Percentiles rank a stretch among this genome's conserved stretches.
These are phyloP conservation scores for Neurospora crassa DNA, from an alignment of 2,329 filamentous ascomycete species.

Conservation along the genomic window DNA sequence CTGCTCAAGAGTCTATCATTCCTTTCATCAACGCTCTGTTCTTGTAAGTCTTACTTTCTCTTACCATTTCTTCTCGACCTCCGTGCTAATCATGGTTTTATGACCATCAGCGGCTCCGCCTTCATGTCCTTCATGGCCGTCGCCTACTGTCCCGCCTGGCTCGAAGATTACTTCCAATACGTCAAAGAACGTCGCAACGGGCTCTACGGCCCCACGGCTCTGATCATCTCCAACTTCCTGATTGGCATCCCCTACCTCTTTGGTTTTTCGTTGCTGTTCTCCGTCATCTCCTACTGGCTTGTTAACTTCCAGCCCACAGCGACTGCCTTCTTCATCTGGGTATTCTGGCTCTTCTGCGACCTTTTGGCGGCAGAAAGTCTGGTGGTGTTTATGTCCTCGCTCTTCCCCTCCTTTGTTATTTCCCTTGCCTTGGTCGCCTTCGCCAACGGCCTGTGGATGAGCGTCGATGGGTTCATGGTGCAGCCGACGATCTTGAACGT, in stretches of 20 bases:
- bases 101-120: slow-evolving; percentile 56
- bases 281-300: slow-evolving; percentile 69
- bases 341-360: slow-evolving; percentile 80
- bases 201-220: slow-evolving; percentile 63
- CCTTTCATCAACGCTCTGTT: slow-evolving; percentile 72
- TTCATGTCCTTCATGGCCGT: slow-evolving; percentile 79
- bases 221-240: slow-evolving; percentile 71
- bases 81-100: not conserved
- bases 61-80: not conserved
- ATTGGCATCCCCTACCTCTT: slow-evolving; percentile 77
- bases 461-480: slow-evolving; percentile 74
- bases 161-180: slow-evolving; percentile 67
- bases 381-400: slow-evolving; percentile 63
- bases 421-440: slow-evolving; percentile 73
- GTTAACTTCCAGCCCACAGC: slow-evolving; percentile 61
- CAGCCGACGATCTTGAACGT: slow-evolving; percentile 61
- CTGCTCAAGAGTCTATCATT: slow-evolving; percentile 64
- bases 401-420: slow-evolving; percentile 74
- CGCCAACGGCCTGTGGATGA: slow-evolving; percentile 86
- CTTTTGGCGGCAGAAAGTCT: slow-evolving; percentile 73
- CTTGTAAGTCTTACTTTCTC: slow-evolving; percentile 19
- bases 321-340: slow-evolving; percentile 63
- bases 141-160: slow-evolving; percentile 74
- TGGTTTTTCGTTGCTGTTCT: slow-evolving; percentile 67
- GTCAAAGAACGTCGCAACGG: slow-evolving; percentile 75